A percentile compares a stretch with the other conserved stretches of the same genome.
phyloP scores from a whole-genome alignment of 1,284 basidiomycete genomes.

The Boletus sp. region DNA sequence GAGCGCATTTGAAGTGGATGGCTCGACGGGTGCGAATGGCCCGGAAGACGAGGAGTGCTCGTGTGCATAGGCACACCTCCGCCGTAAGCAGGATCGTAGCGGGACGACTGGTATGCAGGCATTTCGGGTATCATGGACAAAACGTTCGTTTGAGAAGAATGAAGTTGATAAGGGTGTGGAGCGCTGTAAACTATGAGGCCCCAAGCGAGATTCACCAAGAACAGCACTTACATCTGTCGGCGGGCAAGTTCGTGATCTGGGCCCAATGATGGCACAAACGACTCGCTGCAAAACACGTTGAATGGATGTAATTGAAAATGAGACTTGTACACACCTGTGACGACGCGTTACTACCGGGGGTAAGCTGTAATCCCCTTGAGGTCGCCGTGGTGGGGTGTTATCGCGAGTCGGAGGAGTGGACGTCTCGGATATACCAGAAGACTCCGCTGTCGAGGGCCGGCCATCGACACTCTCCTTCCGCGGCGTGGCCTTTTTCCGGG shows the following conservation, averaged over 20 bases:
- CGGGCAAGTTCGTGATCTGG: slow-evolving; percentile 44
- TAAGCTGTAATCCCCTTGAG: slow-evolving; percentile 49
- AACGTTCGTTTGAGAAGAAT: slow-evolving; percentile 41
- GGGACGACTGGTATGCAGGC: slow-evolving; percentile 47
- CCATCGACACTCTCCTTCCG: slow-evolving; percentile 52
- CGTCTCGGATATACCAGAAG: slow-evolving; percentile 57
- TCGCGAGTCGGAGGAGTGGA: slow-evolving; percentile 66
- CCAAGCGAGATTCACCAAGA: background rate
- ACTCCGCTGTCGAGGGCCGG: slow-evolving; percentile 62
- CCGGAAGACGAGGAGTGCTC: slow-evolving; percentile 26
- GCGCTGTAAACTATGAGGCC: slow-evolving; percentile 26
- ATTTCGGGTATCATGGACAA: slow-evolving; percentile 61
- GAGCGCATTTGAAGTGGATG: slow-evolving; percentile 44
- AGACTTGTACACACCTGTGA: slow-evolving; percentile 43
- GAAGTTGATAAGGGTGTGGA: slow-evolving; percentile 33
- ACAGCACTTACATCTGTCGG: slow-evolving; percentile 47
- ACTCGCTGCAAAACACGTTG: slow-evolving; percentile 18
- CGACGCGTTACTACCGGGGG: slow-evolving; percentile 53
- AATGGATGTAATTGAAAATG: background rate
- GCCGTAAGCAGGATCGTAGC: slow-evolving; percentile 48
- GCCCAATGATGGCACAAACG: slow-evolving; percentile 39
- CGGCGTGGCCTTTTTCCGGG: slow-evolving; percentile 53
- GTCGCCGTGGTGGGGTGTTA: slow-evolving; percentile 53
- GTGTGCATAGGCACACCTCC: slow-evolving; percentile 24
- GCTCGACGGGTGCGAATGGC: slow-evolving; percentile 40